Conservation (phyloP, 345 rosid genomes). For the Salix purpurea region DNA sequence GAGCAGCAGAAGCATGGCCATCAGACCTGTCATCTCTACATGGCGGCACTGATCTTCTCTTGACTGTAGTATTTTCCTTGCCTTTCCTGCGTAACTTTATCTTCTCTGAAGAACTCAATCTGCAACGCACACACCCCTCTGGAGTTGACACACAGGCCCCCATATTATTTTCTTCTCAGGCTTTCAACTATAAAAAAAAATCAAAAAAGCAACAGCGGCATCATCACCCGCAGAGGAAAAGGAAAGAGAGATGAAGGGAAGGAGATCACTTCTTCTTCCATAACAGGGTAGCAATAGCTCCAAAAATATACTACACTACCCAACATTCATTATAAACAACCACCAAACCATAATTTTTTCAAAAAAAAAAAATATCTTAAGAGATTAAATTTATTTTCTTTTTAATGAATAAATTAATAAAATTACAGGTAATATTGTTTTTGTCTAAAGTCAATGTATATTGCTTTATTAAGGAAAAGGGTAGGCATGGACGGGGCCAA, state of each 20-base stretch:
- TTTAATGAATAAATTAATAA: too few relatives aligned
- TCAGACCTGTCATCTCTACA: slow-evolving; percentile 56
- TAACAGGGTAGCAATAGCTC: background rate
- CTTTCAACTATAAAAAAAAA: background rate
- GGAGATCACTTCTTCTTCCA: background rate
- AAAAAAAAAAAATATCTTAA: background rate
- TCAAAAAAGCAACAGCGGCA: slow-evolving; percentile 15
- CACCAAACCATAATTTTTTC: background rate
- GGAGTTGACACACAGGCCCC: slow-evolving; percentile 84
- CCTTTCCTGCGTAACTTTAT: slow-evolving; percentile 39
- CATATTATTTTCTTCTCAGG: slow-evolving; percentile 35
- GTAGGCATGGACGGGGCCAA: too few relatives aligned
- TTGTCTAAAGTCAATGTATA: too few relatives aligned
- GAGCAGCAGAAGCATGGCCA: slow-evolving; percentile 14
- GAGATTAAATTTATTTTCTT: background rate
- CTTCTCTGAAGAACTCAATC: slow-evolving; percentile 48
- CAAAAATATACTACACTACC: background rate
- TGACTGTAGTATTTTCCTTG: slow-evolving; percentile 29
- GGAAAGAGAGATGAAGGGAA: background rate
- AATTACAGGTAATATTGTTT: too few relatives aligned
- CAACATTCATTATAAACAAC: background rate
- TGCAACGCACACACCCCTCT: slow-evolving; percentile 57
- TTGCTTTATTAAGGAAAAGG: too few relatives aligned
- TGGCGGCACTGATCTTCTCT: slow-evolving; percentile 31
- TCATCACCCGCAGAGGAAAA: background rate